Evolutionary conservation across 2,329 filamentous ascomycete species (phyloP).

Genomic region (Ophiostoma sp.): DNA sequence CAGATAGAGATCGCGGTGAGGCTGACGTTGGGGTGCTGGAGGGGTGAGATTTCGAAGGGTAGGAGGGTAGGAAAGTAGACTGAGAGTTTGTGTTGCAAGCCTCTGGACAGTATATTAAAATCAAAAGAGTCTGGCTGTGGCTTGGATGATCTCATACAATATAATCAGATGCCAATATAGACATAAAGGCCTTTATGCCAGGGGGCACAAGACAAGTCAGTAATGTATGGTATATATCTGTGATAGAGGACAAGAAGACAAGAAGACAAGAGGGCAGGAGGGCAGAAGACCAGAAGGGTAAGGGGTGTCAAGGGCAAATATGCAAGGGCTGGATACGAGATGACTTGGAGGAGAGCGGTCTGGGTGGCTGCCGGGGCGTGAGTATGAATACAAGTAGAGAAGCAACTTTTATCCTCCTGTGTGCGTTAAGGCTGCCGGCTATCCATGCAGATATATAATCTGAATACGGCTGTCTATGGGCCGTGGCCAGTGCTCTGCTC

Average conservation of each 20-base stretch:
- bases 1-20: neutral
- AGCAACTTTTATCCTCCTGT: neutral
- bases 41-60: neutral
- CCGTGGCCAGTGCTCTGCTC: neutral
- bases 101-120: neutral
- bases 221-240: neutral
- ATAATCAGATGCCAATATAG: neutral
- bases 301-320: neutral
- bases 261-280: neutral
- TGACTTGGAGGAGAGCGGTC: neutral
- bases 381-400: neutral
- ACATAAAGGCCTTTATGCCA: neutral
- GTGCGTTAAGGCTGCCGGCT: neutral
- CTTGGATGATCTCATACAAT: neutral
- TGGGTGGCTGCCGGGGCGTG: neutral
- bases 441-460: neutral
- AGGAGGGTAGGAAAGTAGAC: neutral
- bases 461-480: neutral
- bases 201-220: constrained; percentile 2
- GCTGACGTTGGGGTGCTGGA: neutral
- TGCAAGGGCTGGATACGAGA: neutral
- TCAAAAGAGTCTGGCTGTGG: neutral
- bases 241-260: neutral
- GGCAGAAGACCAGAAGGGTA: neutral
- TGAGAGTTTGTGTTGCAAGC: neutral